Base-by-base conservation (phyloP, 2,329 filamentous ascomycete species). In the Peltaster fructicola region DNA sequence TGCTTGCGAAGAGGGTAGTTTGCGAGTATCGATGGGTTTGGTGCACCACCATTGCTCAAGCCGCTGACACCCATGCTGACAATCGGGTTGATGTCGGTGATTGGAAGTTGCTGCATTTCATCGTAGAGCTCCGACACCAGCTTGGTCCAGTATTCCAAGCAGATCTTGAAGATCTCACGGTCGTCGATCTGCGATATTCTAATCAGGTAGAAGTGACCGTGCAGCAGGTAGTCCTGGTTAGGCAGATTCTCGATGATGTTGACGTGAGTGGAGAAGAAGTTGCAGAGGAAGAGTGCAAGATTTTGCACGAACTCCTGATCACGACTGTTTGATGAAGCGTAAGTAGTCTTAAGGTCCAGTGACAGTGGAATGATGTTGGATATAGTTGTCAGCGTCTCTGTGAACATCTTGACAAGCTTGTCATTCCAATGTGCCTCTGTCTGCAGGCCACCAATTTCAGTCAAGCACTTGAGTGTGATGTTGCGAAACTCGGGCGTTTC, bases 241-340 rank as follows among this genome's bases (percentile, higher is more conserved):
- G 88, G 85, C 13, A 98, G 66, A 42, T 88, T 91, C 55, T 98
- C 88, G 38, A 98, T 85, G 29, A 95, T 79, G 44, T 73, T 76
- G 25, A 98, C 63, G 45, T 95, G 90, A 53, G 82, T 82, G 35
- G 78, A 77, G 50, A 95, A 98, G 53, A 93, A 98, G 52, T 90
- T 95, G 57, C 78, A 90, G 14, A 98, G 65, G 57, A 98, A 98
- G 7, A 98, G 67, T 1, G 88, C 85, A 32, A 98, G 56, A 44
- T 98, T 95, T 52, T 93, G 82, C 25, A 98, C 82, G 47, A 98
- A 98, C 48, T 98, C 85, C 48, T 98, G 88, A 40, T 98, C 88
- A 44, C 72, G 71, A 20, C 81, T 74, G 53, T 92, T 93, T 53
- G 85, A 95, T 33, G 73, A 73, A 11, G 77, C 75, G 45, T 95